These are phyloP conservation scores for Phyllosticta citrichinensis DNA, from an alignment of 2,329 filamentous ascomycete genomes.

Conservation along the genomic window DNA sequence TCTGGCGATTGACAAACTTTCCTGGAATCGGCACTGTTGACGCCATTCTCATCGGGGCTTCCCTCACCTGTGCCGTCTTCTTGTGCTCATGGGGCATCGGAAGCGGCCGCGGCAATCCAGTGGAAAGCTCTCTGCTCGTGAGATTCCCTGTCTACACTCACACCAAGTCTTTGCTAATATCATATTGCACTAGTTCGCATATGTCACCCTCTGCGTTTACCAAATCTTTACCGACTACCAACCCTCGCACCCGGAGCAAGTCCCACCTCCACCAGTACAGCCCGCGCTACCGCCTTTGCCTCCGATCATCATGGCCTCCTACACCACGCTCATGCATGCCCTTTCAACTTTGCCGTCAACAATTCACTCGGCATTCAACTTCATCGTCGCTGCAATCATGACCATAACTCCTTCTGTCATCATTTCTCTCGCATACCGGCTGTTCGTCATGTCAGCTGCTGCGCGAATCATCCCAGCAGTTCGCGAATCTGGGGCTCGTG, in stretches of 20 bases:
- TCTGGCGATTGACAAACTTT: constrained; percentile 90
- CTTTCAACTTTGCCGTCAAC: constrained; percentile 74
- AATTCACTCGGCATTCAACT: constrained; percentile 72
- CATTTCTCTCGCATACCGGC: constrained; percentile 85
- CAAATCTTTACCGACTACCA: constrained; percentile 99
- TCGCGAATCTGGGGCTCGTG: constrained; percentile 72
- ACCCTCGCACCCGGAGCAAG: constrained; percentile 55
- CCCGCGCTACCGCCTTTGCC: constrained; percentile 94
- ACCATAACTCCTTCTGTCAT: constrained; percentile 94
- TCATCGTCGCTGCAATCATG: constrained; percentile 84
- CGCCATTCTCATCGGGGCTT: constrained; percentile 82
- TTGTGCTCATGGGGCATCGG: constrained; percentile 89
- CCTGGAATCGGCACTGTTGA: constrained; percentile 88
- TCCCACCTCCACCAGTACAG: constrained; percentile 47
- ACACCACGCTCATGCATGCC: constrained; percentile 79
- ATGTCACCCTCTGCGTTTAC: constrained; percentile 96
- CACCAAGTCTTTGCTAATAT: neutral
- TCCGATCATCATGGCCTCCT: constrained; percentile 96
- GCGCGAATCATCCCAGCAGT: constrained; percentile 94
- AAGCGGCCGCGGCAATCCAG: constrained; percentile 85
- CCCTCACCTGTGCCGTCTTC: constrained; percentile 86
- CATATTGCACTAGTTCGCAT: constrained; percentile 56
- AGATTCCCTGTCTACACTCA: constrained; percentile 11
- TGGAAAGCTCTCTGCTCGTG: constrained; percentile 79
- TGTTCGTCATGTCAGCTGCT: constrained; percentile 90